Conservation (phyloP, 768 basidiomycete genomes). For the Dentipellis fragilis region DNA sequence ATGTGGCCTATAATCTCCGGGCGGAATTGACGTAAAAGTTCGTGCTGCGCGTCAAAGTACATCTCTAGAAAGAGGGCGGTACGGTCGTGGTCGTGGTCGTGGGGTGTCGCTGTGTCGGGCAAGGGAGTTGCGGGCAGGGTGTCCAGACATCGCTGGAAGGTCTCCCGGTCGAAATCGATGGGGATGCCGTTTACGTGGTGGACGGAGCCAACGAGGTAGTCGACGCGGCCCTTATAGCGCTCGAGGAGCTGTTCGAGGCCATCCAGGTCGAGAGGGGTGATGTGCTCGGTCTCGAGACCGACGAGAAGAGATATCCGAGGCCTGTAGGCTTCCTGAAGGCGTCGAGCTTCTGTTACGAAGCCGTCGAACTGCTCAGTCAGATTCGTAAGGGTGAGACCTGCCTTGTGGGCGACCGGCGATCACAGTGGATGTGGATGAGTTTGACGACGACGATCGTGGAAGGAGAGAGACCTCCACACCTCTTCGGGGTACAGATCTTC, state of each 20-base stretch:
- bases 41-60: constrained; percentile 84
- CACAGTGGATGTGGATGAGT: neutral
- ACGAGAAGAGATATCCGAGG: constrained; percentile 67
- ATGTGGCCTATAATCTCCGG: constrained; percentile 92
- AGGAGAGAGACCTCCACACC: constrained; percentile 33
- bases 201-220: constrained; percentile 88
- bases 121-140: constrained; percentile 22
- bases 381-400: constrained; percentile 37
- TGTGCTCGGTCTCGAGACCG: constrained; percentile 89
- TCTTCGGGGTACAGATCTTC: constrained; percentile 94
- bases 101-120: constrained; percentile 18
- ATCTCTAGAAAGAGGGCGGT: constrained; percentile 41
- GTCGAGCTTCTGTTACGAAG: constrained; percentile 74
- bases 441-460: neutral
- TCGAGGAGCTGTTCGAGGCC: constrained; percentile 43
- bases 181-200: constrained; percentile 85
- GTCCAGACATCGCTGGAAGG: constrained; percentile 53
- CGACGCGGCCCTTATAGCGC: constrained; percentile 40
- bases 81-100: constrained; percentile 16
- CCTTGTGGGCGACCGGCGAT: constrained; percentile 28
- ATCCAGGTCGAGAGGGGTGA: constrained; percentile 58
- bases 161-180: constrained; percentile 82
- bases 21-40: constrained; percentile 54
- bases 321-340: constrained; percentile 55
- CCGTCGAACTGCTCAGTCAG: constrained; percentile 57